phyloP scores from a whole-genome alignment of 2,329 filamentous ascomycete genomes.

The Herpomyces periplanetae region DNA sequence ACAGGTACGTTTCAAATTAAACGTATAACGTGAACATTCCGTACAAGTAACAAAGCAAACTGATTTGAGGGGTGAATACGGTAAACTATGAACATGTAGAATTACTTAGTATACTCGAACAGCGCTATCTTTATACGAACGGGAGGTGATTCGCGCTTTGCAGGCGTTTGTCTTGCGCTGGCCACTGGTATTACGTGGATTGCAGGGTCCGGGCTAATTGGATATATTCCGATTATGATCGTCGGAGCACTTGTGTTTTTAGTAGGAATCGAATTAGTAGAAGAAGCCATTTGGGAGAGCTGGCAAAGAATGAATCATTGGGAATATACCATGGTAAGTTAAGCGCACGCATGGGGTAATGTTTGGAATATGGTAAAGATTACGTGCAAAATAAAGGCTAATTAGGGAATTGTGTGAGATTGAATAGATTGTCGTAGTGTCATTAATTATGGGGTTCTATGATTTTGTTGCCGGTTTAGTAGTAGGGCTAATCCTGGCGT shows the following conservation, averaged over 20 bases:
- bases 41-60: too few species aligned
- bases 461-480: conserved; percentile 87
- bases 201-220: conserved; percentile 51
- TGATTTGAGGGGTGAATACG: too few species aligned
- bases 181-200: conserved; percentile 48
- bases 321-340: conserved; percentile 48
- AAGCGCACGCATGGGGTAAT: too few species aligned
- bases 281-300: conserved; percentile 58
- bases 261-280: conserved; percentile 57
- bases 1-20: conserved; percentile 10
- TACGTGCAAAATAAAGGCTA: too few species aligned
- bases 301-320: conserved; percentile 50
- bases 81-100: too few species aligned
- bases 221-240: conserved; percentile 83
- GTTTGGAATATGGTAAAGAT: too few species aligned
- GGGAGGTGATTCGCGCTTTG: conserved; percentile 49
- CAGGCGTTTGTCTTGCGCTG: conserved; percentile 42
- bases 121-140: conserved; percentile 85
- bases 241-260: conserved; percentile 82
- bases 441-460: conserved; percentile 77
- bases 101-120: conserved; percentile 91
- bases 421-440: conserved; percentile 31
- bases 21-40: background rate
- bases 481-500: conserved; percentile 60
- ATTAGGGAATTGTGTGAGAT: too few species aligned